Conservation (phyloP, 2,329 filamentous ascomycete genomes). For the Talaromyces sp. region DNA sequence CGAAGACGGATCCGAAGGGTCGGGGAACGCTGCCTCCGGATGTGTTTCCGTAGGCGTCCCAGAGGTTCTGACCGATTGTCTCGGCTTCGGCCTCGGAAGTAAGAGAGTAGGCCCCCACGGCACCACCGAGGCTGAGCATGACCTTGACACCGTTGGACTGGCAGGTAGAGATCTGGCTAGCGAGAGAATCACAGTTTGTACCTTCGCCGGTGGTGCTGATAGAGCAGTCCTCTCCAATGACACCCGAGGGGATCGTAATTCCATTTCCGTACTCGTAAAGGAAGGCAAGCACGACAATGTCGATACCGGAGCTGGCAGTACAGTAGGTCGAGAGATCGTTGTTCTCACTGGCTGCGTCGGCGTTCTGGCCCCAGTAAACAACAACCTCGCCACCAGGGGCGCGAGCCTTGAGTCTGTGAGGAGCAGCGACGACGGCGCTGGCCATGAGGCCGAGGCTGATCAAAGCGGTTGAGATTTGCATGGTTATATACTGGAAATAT, state of each 20-base stretch:
- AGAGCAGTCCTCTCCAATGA: slow-evolving; percentile 14
- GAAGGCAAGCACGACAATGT: slow-evolving; percentile 45
- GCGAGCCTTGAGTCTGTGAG: slow-evolving; percentile 13
- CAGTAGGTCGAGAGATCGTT: slow-evolving; percentile 33
- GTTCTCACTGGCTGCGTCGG: slow-evolving; percentile 13
- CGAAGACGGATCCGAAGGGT: slow-evolving; percentile 47
- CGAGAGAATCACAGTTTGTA: slow-evolving; percentile 37
- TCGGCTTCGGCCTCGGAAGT: slow-evolving; percentile 38
- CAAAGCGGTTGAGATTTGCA: slow-evolving; percentile 12
- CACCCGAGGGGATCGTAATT: slow-evolving; percentile 7
- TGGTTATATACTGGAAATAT: slow-evolving; percentile 4
- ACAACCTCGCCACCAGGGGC: slow-evolving; percentile 14
- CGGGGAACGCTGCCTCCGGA: slow-evolving; percentile 44
- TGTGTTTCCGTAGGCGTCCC: slow-evolving; percentile 41
- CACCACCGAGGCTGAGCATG: slow-evolving; percentile 47
- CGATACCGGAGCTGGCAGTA: slow-evolving; percentile 36
- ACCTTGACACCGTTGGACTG: slow-evolving; percentile 44
- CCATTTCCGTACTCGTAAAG: slow-evolving; percentile 37
- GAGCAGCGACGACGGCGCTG: slow-evolving; percentile 15
- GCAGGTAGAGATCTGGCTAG: slow-evolving; percentile 43
- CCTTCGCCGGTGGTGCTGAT: slow-evolving; percentile 9
- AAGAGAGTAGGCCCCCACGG: slow-evolving; percentile 35
- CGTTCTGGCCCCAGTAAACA: slow-evolving; percentile 18
- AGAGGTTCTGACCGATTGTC: slow-evolving; percentile 40
- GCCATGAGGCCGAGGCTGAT: slow-evolving; percentile 11